Conservation (phyloP, 2,329 filamentous ascomycete genomes). For the Chaetomiaceae sp. region DNA sequence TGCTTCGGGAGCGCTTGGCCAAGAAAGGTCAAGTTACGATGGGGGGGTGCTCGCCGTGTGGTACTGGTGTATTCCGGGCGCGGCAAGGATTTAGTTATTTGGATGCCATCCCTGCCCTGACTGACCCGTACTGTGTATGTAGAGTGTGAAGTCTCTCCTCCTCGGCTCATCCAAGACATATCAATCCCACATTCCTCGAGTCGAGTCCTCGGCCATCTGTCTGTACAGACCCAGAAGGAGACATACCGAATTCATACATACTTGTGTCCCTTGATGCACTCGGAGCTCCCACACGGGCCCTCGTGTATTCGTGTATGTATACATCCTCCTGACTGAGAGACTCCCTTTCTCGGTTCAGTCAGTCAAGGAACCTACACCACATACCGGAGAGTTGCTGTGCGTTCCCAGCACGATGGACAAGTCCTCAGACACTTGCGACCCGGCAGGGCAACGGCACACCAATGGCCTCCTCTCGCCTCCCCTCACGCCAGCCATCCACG, state of each 20-base stretch:
- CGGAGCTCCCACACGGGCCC: too few species aligned
- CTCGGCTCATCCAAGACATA: not conserved
- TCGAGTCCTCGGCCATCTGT: too few species aligned
- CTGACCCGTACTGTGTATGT: not conserved
- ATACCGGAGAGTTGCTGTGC: too few species aligned
- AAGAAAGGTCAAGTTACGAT: conserved; percentile 12
- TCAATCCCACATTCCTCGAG: not conserved
- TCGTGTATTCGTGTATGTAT: too few species aligned
- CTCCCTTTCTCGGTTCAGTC: too few species aligned
- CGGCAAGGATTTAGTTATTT: too few species aligned
- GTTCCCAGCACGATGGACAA: conserved; percentile 20
- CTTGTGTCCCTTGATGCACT: not conserved
- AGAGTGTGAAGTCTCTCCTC: too few species aligned
- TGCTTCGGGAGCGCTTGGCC: conserved; percentile 3
- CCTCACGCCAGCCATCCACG: conserved; percentile 21
- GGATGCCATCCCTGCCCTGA: conserved; percentile 7
- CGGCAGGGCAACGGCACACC: conserved; percentile 14
- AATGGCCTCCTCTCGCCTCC: conserved; percentile 24
- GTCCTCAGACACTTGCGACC: conserved; percentile 4
- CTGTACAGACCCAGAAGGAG: too few species aligned
- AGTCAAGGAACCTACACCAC: not conserved
- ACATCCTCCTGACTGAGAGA: too few species aligned
- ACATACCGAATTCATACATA: too few species aligned
- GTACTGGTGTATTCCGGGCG: too few species aligned
- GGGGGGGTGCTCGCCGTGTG: not conserved